Evolutionary conservation across 495 filamentous ascomycete species (phyloP).

Genomic region (Aspergillus heteromorphus): DNA sequence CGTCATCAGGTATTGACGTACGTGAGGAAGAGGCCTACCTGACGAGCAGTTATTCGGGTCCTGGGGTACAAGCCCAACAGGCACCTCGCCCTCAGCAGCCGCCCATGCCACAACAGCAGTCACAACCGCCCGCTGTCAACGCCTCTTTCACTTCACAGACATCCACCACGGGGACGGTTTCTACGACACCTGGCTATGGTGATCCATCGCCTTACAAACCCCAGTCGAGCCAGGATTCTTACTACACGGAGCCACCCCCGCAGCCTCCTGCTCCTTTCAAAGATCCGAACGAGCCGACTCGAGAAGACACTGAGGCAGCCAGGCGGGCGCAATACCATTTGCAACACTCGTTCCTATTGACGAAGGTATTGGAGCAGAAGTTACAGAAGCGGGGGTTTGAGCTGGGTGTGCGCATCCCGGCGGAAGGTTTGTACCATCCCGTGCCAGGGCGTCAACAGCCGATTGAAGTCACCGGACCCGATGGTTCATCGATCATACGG

Average conservation of each 20-base stretch:
- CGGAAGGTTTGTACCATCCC: conserved; percentile 54
- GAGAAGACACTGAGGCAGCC: conserved; percentile 39
- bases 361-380: conserved; percentile 42
- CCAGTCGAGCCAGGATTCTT: conserved; percentile 28
- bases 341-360: conserved; percentile 53
- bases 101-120: conserved; percentile 26
- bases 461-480: conserved; percentile 49
- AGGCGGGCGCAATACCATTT: conserved; percentile 49
- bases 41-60: conserved; percentile 54
- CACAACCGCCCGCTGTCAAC: conserved; percentile 29
- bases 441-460: conserved; percentile 44
- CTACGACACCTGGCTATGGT: conserved; percentile 34
- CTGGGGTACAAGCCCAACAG: conserved; percentile 36
- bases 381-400: conserved; percentile 46
- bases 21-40: conserved; percentile 74
- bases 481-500: conserved; percentile 51
- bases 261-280: conserved; percentile 31
- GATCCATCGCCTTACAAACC: conserved; percentile 33
- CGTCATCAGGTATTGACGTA: conserved; percentile 75
- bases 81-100: conserved; percentile 38
- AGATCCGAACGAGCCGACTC: conserved; percentile 37
- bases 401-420: conserved; percentile 57
- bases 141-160: conserved; percentile 38
- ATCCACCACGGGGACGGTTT: conserved; percentile 34
- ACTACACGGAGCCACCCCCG: conserved; percentile 26